Evolutionary conservation across 2,329 filamentous ascomycete genomes (phyloP), one percentile per base, ranked within the genome.

Genomic region (Fonsecaea multimorphosa): DNA sequence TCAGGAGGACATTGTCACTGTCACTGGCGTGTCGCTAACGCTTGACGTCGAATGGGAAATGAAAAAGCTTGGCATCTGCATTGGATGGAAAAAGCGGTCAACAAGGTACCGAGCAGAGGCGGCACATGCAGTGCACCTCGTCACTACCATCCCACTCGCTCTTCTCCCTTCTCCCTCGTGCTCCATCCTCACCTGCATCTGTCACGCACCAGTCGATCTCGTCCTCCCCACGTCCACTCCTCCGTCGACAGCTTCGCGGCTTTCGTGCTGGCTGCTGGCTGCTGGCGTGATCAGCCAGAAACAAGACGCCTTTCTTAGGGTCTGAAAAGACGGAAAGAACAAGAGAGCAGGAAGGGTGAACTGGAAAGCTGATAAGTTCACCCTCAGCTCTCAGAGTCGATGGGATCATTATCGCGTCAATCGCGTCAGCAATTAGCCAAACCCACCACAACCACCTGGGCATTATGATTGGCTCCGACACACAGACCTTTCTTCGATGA

Each of bases 401-500:
- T 65, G 63, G 40, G 36, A 57, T 66, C 64, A 66, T 67, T 63
- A 40, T 61, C 29, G 58, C 56, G 55, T 36, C n/a, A 54, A 68
- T 65, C 40, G 56, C 66, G 52, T 68, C 66, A 68, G 51, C 65
- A 53, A 22, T 61, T 64, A 64, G 59, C 55, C 27, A 54, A 36
- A 19, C 22, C 29, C 53, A 29, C 32, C 29, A 38, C 14, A 9
- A 11, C 8, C 16, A 54, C 12, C 36, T 29, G 27, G n/a, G 14
- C 9, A 11, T 29, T 11, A 29, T 60, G 24, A 67, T 67, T 64
- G 64, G 64, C 55, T 19, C 27, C 34, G 59, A 34, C 31, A 31
- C 19, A 22, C 19, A 36, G 7, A n/a, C 19, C 5, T 63, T 60
- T 12, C 49, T 31, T 51, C 24, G 16, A 44, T 34, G 44, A 49